These are phyloP conservation scores for Calcarisporium arbuscula DNA, from an alignment of 2,329 filamentous ascomycete species.

Conservation along the genomic window DNA sequence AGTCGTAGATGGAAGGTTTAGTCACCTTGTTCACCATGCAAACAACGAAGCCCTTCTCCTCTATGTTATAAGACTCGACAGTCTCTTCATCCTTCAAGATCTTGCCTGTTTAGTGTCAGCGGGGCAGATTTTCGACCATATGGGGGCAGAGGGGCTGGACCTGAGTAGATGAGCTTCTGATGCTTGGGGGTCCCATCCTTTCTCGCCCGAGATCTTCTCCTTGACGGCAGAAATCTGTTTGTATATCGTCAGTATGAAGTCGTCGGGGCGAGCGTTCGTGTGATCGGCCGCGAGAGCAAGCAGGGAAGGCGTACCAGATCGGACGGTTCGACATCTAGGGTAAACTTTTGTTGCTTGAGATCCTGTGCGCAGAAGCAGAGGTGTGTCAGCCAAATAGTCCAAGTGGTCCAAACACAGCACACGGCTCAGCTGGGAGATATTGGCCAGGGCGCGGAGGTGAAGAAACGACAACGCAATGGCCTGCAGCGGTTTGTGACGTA, in stretches of 20 bases:
- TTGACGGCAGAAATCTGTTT: constrained; percentile 80
- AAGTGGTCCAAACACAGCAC: too few relatives aligned
- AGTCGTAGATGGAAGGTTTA: not conserved
- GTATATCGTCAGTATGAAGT: not conserved
- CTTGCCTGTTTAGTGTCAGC: constrained; percentile 62
- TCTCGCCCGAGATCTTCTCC: constrained; percentile 84
- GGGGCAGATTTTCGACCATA: constrained; percentile 9
- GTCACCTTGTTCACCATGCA: constrained; percentile 94
- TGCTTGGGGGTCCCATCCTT: constrained; percentile 87
- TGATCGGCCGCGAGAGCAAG: constrained; percentile 13
- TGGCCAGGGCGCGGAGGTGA: too few relatives aligned
- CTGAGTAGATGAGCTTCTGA: constrained; percentile 97
- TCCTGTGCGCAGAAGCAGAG: constrained; percentile 51
- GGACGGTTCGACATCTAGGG: constrained; percentile 86
- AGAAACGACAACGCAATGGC: not conserved
- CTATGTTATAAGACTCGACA: constrained; percentile 93
- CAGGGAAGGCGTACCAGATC: constrained; percentile 67
- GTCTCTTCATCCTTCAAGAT: constrained; percentile 97
- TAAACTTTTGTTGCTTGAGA: constrained; percentile 98
- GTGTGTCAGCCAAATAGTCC: constrained; percentile 1
- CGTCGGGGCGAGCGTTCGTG: constrained; percentile 4
- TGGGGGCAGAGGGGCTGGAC: constrained; percentile 42
- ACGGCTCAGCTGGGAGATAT: too few relatives aligned
- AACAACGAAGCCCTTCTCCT: constrained; percentile 98
- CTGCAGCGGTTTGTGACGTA: too few relatives aligned